phyloP scores from a whole-genome alignment of 2,329 filamentous ascomycete species.

The Davidsoniella neocaledoniae region DNA sequence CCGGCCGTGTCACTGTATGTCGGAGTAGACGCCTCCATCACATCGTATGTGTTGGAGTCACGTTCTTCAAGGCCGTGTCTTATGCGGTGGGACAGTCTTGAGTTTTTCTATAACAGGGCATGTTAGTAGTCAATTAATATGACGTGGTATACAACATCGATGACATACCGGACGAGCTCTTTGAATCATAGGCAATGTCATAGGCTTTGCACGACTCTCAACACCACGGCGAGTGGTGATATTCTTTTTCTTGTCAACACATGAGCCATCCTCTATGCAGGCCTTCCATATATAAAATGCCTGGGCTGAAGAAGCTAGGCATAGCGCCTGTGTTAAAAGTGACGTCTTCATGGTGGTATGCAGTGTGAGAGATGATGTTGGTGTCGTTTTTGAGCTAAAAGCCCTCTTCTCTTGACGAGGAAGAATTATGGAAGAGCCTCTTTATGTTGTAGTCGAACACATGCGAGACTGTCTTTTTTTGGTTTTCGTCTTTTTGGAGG shows the following conservation, averaged over 20 bases:
- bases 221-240: not conserved
- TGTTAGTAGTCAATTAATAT: not conserved
- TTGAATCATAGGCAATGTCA: conserved; percentile 5
- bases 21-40: conserved; percentile 30
- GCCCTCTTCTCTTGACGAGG: too few relatives aligned
- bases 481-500: too few relatives aligned
- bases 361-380: not conserved
- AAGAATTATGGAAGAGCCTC: too few relatives aligned
- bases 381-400: too few relatives aligned
- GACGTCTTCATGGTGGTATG: conserved; percentile 2
- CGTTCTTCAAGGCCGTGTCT: conserved; percentile 19
- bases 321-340: conserved; percentile 5
- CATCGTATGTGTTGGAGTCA: conserved; percentile 27
- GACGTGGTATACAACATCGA: not conserved
- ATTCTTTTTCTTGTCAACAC: conserved; percentile 6
- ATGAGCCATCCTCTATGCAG: conserved; percentile 12
- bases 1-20: conserved; percentile 32
- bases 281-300: conserved; percentile 14
- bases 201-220: not conserved
- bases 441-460: too few relatives aligned
- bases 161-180: conserved; percentile 8
- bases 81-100: conserved; percentile 1
- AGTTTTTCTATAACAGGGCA: not conserved
- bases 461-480: too few relatives aligned
- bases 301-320: conserved; percentile 4